Evolutionary conservation across 495 filamentous ascomycete genomes (phyloP).

Genomic region (Penicillium cinerascens): DNA sequence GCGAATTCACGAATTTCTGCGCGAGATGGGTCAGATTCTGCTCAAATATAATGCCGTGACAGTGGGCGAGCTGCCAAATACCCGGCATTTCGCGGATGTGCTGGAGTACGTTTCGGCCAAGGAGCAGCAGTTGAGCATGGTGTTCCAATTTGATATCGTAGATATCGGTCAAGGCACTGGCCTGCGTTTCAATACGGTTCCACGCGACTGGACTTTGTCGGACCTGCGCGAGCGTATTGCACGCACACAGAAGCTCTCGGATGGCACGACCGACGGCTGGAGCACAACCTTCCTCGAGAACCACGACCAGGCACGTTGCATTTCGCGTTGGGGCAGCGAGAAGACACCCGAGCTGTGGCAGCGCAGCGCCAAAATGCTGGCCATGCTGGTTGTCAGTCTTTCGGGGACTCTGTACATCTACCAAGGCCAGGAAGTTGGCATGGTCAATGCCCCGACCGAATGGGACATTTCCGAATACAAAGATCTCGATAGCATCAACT

Average conservation of each 20-base stretch:
- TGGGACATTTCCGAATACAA: constrained; percentile 49
- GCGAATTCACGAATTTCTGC: constrained; percentile 52
- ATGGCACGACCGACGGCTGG: constrained; percentile 48
- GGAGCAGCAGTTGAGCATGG: constrained; percentile 49
- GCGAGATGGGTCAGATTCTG: constrained; percentile 44
- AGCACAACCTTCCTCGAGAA: constrained; percentile 42
- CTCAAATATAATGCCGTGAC: constrained; percentile 46
- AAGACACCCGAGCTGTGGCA: constrained; percentile 43
- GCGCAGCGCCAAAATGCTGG: constrained; percentile 52
- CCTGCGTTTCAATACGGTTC: constrained; percentile 33
- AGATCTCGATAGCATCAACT: constrained; percentile 51
- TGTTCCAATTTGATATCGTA: constrained; percentile 53
- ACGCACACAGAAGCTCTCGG: constrained; percentile 43
- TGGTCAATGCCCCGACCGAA: constrained; percentile 46
- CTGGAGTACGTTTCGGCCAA: constrained; percentile 44
- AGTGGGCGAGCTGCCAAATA: constrained; percentile 50
- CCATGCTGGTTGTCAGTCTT: constrained; percentile 48
- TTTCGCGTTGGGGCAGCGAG: constrained; percentile 44
- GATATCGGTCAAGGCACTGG: constrained; percentile 43
- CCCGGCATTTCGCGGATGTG: constrained; percentile 40
- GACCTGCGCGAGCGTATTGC: constrained; percentile 38
- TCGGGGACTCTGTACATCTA: constrained; percentile 65
- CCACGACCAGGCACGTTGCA: constrained; percentile 45
- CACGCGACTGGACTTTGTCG: constrained; percentile 36
- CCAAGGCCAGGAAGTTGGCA: constrained; percentile 64